Conservation (phyloP, 2,329 filamentous ascomycete species). For the Pestalotiopsis sp. region DNA sequence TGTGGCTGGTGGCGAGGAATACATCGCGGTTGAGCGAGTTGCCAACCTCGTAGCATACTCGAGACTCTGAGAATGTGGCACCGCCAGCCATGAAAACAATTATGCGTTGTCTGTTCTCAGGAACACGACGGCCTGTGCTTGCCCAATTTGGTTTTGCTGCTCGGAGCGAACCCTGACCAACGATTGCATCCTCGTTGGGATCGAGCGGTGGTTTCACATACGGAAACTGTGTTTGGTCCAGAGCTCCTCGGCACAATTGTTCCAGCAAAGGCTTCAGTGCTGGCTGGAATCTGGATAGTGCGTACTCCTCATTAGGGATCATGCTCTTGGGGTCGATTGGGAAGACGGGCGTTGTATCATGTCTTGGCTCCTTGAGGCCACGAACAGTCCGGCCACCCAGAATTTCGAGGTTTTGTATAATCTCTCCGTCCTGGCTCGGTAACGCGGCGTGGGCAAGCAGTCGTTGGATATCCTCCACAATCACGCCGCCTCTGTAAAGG, state of each 20-base stretch:
- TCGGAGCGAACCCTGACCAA: slow-evolving; percentile 74
- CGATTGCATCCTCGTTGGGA: slow-evolving; percentile 57
- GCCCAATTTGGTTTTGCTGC: slow-evolving; percentile 96
- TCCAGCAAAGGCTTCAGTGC: slow-evolving; percentile 83
- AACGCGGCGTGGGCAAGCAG: slow-evolving; percentile 81
- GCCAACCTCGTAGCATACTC: slow-evolving; percentile 85
- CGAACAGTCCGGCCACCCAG: slow-evolving; percentile 74
- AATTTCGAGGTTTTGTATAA: slow-evolving; percentile 76
- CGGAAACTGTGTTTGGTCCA: slow-evolving; percentile 69
- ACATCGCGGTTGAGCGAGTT: slow-evolving; percentile 73
- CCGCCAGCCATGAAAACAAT: slow-evolving; percentile 95
- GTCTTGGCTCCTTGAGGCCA: slow-evolving; percentile 73
- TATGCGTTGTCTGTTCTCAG: slow-evolving; percentile 84
- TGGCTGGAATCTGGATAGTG: slow-evolving; percentile 84
- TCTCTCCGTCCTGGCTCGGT: slow-evolving; percentile 69
- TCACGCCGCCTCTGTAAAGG: slow-evolving; percentile 81
- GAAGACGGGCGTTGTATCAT: slow-evolving; percentile 68
- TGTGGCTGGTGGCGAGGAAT: slow-evolving; percentile 88
- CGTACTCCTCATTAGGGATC: slow-evolving; percentile 71
- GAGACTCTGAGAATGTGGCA: slow-evolving; percentile 87
- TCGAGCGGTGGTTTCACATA: slow-evolving; percentile 71
- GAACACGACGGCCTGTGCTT: slow-evolving; percentile 69
- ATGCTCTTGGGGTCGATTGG: slow-evolving; percentile 59
- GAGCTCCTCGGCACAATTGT: slow-evolving; percentile 62
- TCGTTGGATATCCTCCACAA: slow-evolving; percentile 80